Percentiles rank a stretch among this genome's conserved stretches.
phyloP scores from a whole-genome alignment of 2,329 filamentous ascomycete species.

The Sphaerulina vaccinii region DNA sequence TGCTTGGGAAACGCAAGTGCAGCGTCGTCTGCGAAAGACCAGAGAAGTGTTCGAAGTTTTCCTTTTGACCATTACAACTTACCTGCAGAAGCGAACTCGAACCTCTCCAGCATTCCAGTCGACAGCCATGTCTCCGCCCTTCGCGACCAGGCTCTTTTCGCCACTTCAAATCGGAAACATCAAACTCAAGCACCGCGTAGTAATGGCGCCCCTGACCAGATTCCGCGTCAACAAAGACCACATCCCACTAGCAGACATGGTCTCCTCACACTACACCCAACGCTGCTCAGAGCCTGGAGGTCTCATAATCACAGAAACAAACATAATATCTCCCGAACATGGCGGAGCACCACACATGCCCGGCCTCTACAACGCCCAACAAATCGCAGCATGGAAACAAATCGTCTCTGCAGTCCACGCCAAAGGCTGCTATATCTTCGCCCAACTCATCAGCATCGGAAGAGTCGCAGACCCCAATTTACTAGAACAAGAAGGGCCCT shows the following conservation, averaged over 20 bases:
- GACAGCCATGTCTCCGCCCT: conserved; percentile 6
- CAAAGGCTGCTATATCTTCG: conserved; percentile 51
- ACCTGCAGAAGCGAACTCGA: background rate
- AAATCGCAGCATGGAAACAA: conserved; percentile 52
- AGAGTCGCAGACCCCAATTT: conserved; percentile 41
- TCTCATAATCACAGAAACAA: conserved; percentile 39
- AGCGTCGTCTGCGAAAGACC: too few species aligned
- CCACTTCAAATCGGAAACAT: conserved; percentile 2
- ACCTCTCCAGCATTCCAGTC: background rate
- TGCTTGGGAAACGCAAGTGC: too few species aligned
- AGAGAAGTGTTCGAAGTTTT: too few species aligned
- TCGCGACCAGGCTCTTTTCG: conserved; percentile 1
- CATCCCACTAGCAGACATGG: conserved; percentile 4
- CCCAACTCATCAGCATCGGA: conserved; percentile 50
- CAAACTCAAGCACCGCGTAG: conserved; percentile 1
- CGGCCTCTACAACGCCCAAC: conserved; percentile 38
- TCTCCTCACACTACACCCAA: conserved; percentile 37
- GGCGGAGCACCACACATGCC: conserved; percentile 29
- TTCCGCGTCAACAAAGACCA: conserved; percentile 2
- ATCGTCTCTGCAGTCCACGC: conserved; percentile 53
- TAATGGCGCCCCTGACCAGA: conserved; percentile 9
- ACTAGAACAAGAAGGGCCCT: background rate
- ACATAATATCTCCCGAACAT: conserved; percentile 35
- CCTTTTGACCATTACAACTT: background rate
- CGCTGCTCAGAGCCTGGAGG: conserved; percentile 34